Base-by-base conservation (phyloP, 1,284 basidiomycete species). In the Somion occarium region DNA sequence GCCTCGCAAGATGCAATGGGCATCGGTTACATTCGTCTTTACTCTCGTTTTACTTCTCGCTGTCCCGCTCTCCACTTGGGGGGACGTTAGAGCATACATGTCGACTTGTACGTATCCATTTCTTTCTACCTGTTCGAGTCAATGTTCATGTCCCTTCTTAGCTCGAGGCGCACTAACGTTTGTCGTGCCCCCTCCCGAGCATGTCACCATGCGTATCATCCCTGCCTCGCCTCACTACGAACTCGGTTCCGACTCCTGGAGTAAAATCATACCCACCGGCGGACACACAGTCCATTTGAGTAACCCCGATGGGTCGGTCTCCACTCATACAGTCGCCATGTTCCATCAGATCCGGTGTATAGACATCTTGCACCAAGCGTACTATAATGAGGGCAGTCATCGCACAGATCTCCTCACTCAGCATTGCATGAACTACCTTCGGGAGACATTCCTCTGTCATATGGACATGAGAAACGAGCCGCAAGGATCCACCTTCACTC, bases 361-460 rank as follows among this genome's bases (percentile, higher is more conserved):
- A 26, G 50, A 41, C 19, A 51, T 51, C 44, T 30, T 51, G 19
- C 50, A 51, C 22, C 44, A 30, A 26, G 50, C 50, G 7, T 51
- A 51, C 19, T 23, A 37, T 20, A 37, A 51, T 38, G 50, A 51
- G 27, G 50, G 50, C n/a, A 46, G 44, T 34, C 50, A 51, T 24
- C 47, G 37, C 15, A 49, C 47, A 15, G 9, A 19, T 18, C 13
- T 12, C 15, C 26, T 49, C 13, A 15, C 24, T 20, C 37, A 49
- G 38, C 47, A 49, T 37, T 49, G 47, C 47, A 23, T 49, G 47
- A 49, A 49, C 38, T 49, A 49, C 19, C 38, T 49, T 22, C 24
- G 47, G 20, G 18, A 49, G 47, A 49, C 47, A 38, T 49, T 49
- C 38, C 19, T 23, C 22, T 49, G 47, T 30, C 47, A 49, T 12